Percentiles rank a stretch among this genome's conserved stretches.
Conservation (phyloP, 129 eudicot species). For the Flaveria bidentis region DNA sequence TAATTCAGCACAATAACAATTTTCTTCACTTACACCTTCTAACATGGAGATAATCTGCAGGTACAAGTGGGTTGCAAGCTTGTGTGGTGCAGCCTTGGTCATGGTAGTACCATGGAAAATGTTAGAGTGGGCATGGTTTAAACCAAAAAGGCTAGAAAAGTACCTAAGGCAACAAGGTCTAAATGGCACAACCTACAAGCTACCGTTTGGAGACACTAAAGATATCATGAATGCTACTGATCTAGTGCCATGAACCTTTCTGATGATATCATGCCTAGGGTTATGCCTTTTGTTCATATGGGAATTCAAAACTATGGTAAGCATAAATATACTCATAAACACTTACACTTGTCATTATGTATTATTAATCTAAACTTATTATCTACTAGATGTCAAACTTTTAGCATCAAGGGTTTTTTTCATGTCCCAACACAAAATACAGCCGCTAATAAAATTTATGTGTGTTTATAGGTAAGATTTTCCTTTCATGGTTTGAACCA, state of each 20-base stretch:
- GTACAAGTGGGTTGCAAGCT: constrained; percentile 30
- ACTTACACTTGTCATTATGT: background rate
- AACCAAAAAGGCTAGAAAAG: constrained; percentile 39
- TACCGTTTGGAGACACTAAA: constrained; percentile 39
- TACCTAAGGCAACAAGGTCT: constrained; percentile 37
- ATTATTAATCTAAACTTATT: background rate
- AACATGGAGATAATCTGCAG: constrained; percentile 26
- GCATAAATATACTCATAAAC: too few relatives aligned
- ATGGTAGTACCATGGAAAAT: constrained; percentile 35
- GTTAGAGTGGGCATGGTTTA: constrained; percentile 37
- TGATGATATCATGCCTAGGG: constrained; percentile 37
- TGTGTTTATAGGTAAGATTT: constrained; percentile 25
- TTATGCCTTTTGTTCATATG: constrained; percentile 37
- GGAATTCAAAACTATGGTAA: constrained; percentile 31
- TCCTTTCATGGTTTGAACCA: constrained; percentile 39
- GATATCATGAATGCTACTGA: constrained; percentile 19
- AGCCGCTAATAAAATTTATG: background rate
- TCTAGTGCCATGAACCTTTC: constrained; percentile 34
- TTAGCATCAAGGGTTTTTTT: too few relatives aligned
- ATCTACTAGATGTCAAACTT: too few relatives aligned
- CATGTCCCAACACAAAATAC: too few relatives aligned
- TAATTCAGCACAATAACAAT: background rate
- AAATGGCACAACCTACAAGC: constrained; percentile 29
- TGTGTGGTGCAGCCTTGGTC: constrained; percentile 30
- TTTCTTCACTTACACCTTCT: background rate